phyloP scores from a whole-genome alignment of 371 early-diverging fungal species.

The Mortierella sp. region DNA sequence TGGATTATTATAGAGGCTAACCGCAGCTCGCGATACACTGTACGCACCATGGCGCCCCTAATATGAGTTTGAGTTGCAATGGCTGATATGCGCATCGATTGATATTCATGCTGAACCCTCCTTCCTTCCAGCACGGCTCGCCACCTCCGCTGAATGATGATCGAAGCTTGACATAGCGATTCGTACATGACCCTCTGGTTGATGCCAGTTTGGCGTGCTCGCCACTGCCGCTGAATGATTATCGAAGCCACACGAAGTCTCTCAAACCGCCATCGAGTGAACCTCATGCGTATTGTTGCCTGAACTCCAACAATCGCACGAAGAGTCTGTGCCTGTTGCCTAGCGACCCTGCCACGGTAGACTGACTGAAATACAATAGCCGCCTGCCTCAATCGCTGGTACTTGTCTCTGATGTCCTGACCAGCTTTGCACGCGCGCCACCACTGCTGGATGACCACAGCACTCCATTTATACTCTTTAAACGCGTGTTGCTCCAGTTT shows the following conservation, averaged over 20 bases:
- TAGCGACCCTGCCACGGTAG: slow-evolving; percentile 36
- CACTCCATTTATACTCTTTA: slow-evolving; percentile 27
- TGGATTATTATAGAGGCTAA: slow-evolving; percentile 33
- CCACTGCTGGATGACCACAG: slow-evolving; percentile 38
- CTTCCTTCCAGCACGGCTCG: slow-evolving; percentile 33
- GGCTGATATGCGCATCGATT: not conserved
- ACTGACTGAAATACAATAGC: slow-evolving; percentile 32
- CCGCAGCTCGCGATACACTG: slow-evolving; percentile 15
- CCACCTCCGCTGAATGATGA: slow-evolving; percentile 41
- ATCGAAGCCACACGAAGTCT: slow-evolving; percentile 27
- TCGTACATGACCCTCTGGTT: slow-evolving; percentile 27
- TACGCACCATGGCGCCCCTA: slow-evolving; percentile 31
- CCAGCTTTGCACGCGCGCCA: slow-evolving; percentile 34
- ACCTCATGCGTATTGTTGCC: slow-evolving; percentile 34
- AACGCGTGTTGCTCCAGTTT: slow-evolving; percentile 26
- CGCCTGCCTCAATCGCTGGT: slow-evolving; percentile 16
- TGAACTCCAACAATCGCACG: slow-evolving; percentile 37
- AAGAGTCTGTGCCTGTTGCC: slow-evolving; percentile 16
- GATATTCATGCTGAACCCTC: slow-evolving; percentile 22
- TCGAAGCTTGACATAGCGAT: slow-evolving; percentile 16
- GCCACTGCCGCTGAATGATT: slow-evolving; percentile 43
- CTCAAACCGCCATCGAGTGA: slow-evolving; percentile 31
- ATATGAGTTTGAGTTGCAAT: slow-evolving; percentile 38
- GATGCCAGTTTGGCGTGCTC: slow-evolving; percentile 26
- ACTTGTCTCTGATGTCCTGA: slow-evolving; percentile 14